Evolutionary conservation across 768 basidiomycete species (phyloP).

Genomic region (Boletus vinaceobasis): DNA sequence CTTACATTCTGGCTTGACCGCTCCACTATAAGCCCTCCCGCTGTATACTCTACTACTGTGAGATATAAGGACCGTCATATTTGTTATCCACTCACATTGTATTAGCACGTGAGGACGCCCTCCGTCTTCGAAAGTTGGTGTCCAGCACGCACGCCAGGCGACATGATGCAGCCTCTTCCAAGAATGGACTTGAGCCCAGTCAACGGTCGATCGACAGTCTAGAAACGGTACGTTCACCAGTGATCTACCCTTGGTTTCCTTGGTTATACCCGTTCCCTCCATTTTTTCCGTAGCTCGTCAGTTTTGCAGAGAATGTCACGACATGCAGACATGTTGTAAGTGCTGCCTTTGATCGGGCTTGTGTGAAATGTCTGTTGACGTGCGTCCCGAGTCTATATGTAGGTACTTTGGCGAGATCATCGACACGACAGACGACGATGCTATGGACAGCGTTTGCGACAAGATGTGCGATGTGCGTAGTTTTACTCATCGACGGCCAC

Average conservation of each 20-base stretch:
- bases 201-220: slow-evolving; percentile 67
- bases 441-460: slow-evolving; percentile 55
- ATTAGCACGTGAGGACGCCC: slow-evolving; percentile 72
- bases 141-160: slow-evolving; percentile 45
- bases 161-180: slow-evolving; percentile 37
- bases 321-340: slow-evolving; percentile 72
- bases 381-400: slow-evolving; percentile 56
- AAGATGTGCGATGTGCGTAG: slow-evolving; percentile 76
- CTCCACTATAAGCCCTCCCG: slow-evolving; percentile 56
- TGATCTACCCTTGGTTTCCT: slow-evolving; percentile 11
- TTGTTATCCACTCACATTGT: neutral
- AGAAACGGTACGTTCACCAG: slow-evolving; percentile 43
- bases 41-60: slow-evolving; percentile 82
- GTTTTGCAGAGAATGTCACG: slow-evolving; percentile 55
- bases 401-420: slow-evolving; percentile 77
- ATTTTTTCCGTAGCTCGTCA: slow-evolving; percentile 35
- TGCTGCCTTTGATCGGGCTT: neutral
- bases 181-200: slow-evolving; percentile 58
- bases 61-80: slow-evolving; percentile 13
- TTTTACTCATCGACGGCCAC: neutral
- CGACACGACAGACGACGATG: slow-evolving; percentile 42
- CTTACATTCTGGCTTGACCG: neutral
- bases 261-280: neutral
- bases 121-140: slow-evolving; percentile 53
- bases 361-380: neutral